These are phyloP conservation scores for Clonostachys sp. DNA, from an alignment of 2,329 filamentous ascomycete genomes.

Conservation along the genomic window DNA sequence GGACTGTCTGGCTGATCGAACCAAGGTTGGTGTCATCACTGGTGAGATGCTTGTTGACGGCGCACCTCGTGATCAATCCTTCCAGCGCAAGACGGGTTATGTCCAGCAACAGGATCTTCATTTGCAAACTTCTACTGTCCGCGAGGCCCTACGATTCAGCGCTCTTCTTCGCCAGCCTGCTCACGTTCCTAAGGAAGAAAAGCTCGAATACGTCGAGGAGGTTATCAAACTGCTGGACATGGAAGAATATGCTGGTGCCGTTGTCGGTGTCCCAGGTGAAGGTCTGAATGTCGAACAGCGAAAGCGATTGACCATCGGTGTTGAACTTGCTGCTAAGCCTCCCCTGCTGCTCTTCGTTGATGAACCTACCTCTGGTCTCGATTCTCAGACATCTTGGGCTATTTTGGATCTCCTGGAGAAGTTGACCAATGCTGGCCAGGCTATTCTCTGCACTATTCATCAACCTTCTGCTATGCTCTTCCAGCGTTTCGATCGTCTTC, in stretches of 20 bases:
- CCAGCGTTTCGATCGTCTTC: slow-evolving; percentile 79
- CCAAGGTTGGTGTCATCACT: slow-evolving; percentile 6
- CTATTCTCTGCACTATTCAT: slow-evolving; percentile 95
- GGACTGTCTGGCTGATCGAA: slow-evolving; percentile 6
- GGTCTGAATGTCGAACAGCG: slow-evolving; percentile 70
- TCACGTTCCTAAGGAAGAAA: slow-evolving; percentile 67
- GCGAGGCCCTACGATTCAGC: slow-evolving; percentile 70
- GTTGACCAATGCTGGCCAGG: slow-evolving; percentile 82
- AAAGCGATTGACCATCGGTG: slow-evolving; percentile 84
- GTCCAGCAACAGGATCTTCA: slow-evolving; percentile 9
- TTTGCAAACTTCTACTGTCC: slow-evolving; percentile 6
- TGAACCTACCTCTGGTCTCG: slow-evolving; percentile 90
- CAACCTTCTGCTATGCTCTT: slow-evolving; percentile 96
- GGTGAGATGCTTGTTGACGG: slow-evolving; percentile 8
- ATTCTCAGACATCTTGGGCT: slow-evolving; percentile 84
- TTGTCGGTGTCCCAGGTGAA: slow-evolving; percentile 87
- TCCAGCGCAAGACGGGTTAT: slow-evolving; percentile 9
- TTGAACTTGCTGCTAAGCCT: slow-evolving; percentile 92
- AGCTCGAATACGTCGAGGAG: slow-evolving; percentile 82
- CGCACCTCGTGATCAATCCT: slow-evolving; percentile 5
- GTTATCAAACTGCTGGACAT: slow-evolving; percentile 90
- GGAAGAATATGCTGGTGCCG: slow-evolving; percentile 82
- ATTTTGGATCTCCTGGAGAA: slow-evolving; percentile 87
- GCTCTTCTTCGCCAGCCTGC: slow-evolving; percentile 81
- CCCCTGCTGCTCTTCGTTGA: slow-evolving; percentile 87